Conservation (phyloP, 352 stramenopile species). For the Phytopythium helicoides region DNA sequence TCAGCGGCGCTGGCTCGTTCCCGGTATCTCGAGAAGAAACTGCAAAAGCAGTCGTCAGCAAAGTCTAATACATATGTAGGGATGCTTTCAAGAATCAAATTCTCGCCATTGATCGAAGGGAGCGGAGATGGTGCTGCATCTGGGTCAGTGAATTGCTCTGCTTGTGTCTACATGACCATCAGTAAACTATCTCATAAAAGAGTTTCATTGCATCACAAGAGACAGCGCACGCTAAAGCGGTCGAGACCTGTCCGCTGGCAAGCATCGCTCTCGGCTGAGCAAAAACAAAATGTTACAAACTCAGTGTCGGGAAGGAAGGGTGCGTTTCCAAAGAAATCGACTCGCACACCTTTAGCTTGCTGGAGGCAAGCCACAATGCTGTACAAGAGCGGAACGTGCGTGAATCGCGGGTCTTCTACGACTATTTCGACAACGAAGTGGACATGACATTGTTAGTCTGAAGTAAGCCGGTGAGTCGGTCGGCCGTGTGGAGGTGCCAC, state of each 20-base stretch:
- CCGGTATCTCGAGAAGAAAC: slow-evolving; percentile 6
- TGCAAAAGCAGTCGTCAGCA: not conserved
- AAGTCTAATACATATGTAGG: not conserved
- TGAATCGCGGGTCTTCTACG: slow-evolving; percentile 57
- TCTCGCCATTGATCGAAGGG: not conserved
- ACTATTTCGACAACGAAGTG: slow-evolving; percentile 23
- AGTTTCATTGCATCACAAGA: not conserved
- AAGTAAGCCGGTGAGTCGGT: too few species aligned
- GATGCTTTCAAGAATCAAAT: too few species aligned
- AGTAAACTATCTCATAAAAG: too few species aligned
- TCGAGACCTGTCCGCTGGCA: not conserved
- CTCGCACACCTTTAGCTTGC: slow-evolving; percentile 30
- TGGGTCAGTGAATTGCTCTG: too few species aligned
- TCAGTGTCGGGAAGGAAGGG: too few species aligned
- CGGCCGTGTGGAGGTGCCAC: too few species aligned
- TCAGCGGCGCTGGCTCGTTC: slow-evolving; percentile 33
- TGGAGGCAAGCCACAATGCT: slow-evolving; percentile 64
- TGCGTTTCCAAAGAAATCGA: too few species aligned
- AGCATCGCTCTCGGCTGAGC: too few species aligned
- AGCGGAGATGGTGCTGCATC: not conserved
- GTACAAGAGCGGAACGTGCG: slow-evolving; percentile 81
- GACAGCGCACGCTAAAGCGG: not conserved
- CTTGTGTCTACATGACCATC: too few species aligned
- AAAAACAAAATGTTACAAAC: too few species aligned
- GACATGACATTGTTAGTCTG: not conserved